Evolutionary conservation across 352 stramenopile species (phyloP).

Genomic region (Globisporangium abappressorium): DNA sequence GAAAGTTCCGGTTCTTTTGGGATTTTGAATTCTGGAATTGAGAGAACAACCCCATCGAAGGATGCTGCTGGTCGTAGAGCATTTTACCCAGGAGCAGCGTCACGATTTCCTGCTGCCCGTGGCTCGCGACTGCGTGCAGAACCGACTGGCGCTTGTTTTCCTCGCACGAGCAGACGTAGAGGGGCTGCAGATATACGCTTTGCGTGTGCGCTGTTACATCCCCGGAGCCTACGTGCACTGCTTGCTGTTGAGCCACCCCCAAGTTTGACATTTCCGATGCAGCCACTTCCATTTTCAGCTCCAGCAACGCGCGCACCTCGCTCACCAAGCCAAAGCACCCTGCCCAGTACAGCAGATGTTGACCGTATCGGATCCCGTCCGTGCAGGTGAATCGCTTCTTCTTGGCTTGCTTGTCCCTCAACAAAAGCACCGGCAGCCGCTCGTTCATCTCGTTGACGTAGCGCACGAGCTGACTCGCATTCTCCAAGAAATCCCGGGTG

Average conservation of each 20-base stretch:
- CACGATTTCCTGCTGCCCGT: slow-evolving; percentile 53
- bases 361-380: slow-evolving; percentile 62
- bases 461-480: slow-evolving; percentile 30
- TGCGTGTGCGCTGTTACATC: neutral
- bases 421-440: slow-evolving; percentile 30
- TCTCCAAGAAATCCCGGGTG: slow-evolving; percentile 49
- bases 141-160: slow-evolving; percentile 62
- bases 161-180: slow-evolving; percentile 70
- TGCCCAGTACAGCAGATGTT: slow-evolving; percentile 77
- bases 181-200: slow-evolving; percentile 27
- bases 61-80: slow-evolving; percentile 37
- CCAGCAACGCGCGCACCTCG: slow-evolving; percentile 46
- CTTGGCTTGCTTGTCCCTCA: slow-evolving; percentile 18
- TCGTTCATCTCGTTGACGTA: slow-evolving; percentile 71
- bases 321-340: slow-evolving; percentile 64
- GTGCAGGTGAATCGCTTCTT: slow-evolving; percentile 24
- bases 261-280: neutral
- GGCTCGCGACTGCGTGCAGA: slow-evolving; percentile 52
- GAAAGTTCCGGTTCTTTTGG: neutral
- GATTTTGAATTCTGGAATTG: neutral
- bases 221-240: neutral
- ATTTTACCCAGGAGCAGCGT: slow-evolving; percentile 48
- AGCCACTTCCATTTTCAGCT: slow-evolving; percentile 28
- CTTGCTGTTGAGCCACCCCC: neutral
- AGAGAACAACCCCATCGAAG: neutral